Base-by-base conservation (phyloP, 2,329 filamentous ascomycete species). In the Hymenoscyphus repandus region DNA sequence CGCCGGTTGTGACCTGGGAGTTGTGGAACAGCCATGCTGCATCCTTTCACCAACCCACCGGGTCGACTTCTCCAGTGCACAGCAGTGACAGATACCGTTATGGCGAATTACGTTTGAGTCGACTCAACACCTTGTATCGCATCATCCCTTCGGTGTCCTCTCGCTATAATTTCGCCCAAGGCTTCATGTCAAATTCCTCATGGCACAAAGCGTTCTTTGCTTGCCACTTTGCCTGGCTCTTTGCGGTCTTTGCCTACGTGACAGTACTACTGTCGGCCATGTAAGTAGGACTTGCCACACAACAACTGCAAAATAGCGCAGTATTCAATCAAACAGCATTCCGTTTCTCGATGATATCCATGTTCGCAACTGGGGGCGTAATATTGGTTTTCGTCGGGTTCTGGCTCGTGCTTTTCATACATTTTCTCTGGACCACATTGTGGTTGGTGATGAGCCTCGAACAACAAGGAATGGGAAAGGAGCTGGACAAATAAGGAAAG, bases 251-350 rank as follows among this genome's bases (percentile, higher is more conserved):
- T 1, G 64, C 67, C 13, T 61, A 69, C 52, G 58, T 76, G 18
- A 69, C 68, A 40, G 58, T 78, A 13, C 64, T 74, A 20, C 64
- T 79, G 32, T 70, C 70, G 2, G 74, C 73, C 0, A 74, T 79
- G 71, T 74, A 78, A 60, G 72, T 77, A 1, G 45, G 9, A 72
- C 70, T 3, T 58, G 76, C 18, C 65, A 66, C 5, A 70, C 66
- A 0, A 53, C 66, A 4, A 45, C 6, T 45, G 10, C 27, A 15
- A 15, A 13, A 34, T 33, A 45, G 34, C 34, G 34, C 34, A 13
- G 15, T 10, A 13, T 37, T 37, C 10, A 17, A 37, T 13, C 12
- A 13, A 13, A 37, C 34, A 13, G 34, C 34, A 13, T 37, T 13
- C 34, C 12, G 34, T 13, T 17, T 37, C 34, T 3, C 34, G 3